These are phyloP conservation scores for Beauveria rudraprayagi DNA, from an alignment of 2,329 filamentous ascomycete genomes.

Conservation along the genomic window DNA sequence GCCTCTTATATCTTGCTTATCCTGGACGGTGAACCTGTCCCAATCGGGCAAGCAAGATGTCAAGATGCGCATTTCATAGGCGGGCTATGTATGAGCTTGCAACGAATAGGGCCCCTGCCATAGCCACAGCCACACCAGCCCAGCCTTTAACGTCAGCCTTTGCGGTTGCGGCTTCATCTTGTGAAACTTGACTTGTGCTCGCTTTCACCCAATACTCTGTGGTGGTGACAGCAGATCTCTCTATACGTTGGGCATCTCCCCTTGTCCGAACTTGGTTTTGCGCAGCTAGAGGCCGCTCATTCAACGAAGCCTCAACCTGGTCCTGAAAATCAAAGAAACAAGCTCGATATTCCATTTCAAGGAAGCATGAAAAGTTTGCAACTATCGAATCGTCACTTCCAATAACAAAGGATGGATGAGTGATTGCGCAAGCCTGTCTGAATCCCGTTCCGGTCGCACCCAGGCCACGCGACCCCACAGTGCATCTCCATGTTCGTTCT, in stretches of 20 bases:
- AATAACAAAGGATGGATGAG: not conserved
- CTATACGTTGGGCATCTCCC: not conserved
- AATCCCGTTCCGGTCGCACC: conserved; percentile 7
- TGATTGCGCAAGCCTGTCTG: conserved; percentile 10
- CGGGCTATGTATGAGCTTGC: not conserved
- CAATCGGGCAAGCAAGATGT: conserved; percentile 7
- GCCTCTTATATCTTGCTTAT: conserved; percentile 4
- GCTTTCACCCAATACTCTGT: not conserved
- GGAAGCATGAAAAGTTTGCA: not conserved
- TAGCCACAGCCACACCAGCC: conserved; percentile 3
- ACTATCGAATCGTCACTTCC: not conserved
- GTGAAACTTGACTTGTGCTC: conserved; percentile 1
- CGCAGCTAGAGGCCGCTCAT: not conserved
- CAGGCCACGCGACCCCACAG: not conserved
- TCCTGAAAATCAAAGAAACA: not conserved
- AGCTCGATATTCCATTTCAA: not conserved
- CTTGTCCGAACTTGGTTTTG: not conserved
- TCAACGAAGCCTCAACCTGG: not conserved
- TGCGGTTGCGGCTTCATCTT: not conserved
- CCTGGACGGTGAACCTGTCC: not conserved
- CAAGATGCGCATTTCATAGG: not conserved
- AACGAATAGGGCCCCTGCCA: not conserved
- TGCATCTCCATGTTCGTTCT: not conserved
- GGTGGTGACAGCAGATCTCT: not conserved
- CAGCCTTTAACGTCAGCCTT: not conserved